Percentiles rank a stretch among this genome's conserved stretches.
phyloP scores from a whole-genome alignment of 2,329 filamentous ascomycete genomes.

The Phyllosticta paracitricarpa region DNA sequence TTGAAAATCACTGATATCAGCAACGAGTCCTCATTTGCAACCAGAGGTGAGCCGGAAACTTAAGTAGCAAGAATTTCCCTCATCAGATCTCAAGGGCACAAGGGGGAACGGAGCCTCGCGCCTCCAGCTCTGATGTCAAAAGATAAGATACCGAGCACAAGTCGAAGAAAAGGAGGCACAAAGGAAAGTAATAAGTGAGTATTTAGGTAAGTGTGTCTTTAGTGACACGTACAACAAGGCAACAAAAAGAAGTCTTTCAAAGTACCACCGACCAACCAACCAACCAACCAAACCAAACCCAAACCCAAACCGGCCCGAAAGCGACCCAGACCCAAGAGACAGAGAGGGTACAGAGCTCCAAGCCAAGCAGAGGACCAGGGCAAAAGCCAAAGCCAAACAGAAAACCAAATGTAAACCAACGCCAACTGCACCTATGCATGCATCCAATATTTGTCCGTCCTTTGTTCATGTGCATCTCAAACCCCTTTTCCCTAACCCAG shows the following conservation, averaged over 20 bases:
- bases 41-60: too few relatives aligned
- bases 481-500: neutral
- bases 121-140: too few relatives aligned
- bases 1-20: too few relatives aligned
- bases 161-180: too few relatives aligned
- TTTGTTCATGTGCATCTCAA: neutral
- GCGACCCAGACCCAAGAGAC: neutral
- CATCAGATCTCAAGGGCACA: too few relatives aligned
- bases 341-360: neutral
- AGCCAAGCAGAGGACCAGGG: neutral
- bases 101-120: too few relatives aligned
- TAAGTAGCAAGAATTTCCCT: too few relatives aligned
- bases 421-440: slow-evolving; percentile 1
- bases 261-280: neutral
- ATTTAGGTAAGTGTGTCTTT: too few relatives aligned
- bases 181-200: too few relatives aligned
- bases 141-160: too few relatives aligned
- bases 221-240: too few relatives aligned
- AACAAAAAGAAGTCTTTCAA: neutral
- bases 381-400: neutral
- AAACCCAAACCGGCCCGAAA: neutral
- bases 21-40: too few relatives aligned
- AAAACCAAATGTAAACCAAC: neutral
- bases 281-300: neutral
- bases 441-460: neutral